Evolutionary conservation across 192 early-diverging fungal genomes (phyloP).

Genomic region (Entomortierella parvispora): DNA sequence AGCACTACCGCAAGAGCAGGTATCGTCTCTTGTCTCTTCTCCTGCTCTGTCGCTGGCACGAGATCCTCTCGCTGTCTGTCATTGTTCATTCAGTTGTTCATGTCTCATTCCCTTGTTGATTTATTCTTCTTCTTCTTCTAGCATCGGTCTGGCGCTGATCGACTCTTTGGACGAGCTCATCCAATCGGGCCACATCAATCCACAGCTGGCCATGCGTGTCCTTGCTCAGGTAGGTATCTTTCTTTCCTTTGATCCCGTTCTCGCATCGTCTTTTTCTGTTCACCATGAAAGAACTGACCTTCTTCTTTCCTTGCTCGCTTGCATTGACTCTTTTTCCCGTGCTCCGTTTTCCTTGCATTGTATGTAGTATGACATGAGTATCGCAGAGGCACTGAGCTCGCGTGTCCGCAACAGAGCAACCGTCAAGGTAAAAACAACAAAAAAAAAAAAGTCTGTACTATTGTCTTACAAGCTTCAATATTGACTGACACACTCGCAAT

Average conservation of each 20-base stretch:
- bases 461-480: neutral
- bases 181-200: conserved; percentile 86
- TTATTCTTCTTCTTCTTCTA: conserved; percentile 1
- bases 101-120: neutral
- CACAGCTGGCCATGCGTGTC: conserved; percentile 93
- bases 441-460: neutral
- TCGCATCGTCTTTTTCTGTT: neutral
- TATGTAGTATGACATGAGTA: conserved; percentile 82
- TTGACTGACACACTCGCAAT: neutral
- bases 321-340: neutral
- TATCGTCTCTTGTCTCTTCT: conserved; percentile 25
- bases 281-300: neutral
- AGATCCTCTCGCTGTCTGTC: no score
- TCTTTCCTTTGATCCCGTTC: neutral
- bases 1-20: conserved; percentile 78
- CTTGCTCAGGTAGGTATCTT: conserved; percentile 71
- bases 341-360: neutral
- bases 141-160: conserved; percentile 91
- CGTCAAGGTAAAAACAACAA: conserved; percentile 74
- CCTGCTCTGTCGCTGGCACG: no score
- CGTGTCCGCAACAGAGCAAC: conserved; percentile 83
- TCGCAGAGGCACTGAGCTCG: conserved; percentile 86
- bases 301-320: neutral
- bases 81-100: neutral
- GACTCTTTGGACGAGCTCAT: conserved; percentile 98